Base-by-base conservation (phyloP, 2,329 filamentous ascomycete genomes). In the Rhinocladiella mackenziei region DNA sequence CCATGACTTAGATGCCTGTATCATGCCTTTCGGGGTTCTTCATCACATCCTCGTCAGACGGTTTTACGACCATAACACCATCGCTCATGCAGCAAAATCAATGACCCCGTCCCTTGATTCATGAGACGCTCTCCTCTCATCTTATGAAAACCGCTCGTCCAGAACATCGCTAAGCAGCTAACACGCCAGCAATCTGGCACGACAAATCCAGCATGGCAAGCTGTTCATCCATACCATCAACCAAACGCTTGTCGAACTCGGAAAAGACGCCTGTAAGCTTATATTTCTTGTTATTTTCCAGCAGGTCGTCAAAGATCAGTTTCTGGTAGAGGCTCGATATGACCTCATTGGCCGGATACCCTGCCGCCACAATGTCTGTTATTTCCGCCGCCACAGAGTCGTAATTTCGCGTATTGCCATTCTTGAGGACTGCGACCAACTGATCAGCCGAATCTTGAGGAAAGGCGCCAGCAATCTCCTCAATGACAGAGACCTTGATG, bases 381-480 rank as follows among this genome's bases (percentile, higher is more conserved):
- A 97, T 85, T 4, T 87, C 82, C 54, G 80, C 81, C 0, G 88
- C 81, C 11, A 98, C 78, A 9, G 77, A 75, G 48, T 81, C 76
- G 60, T 94, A 98, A 31, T 17, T 76, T 76, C 53, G 72, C 77
- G 3, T 88, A 86, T 56, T 86, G 83, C 70, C 97, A 85, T 13
- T 88, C 84, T 48, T 79, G 3, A 57, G 43, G 6, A 49, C 35
- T 14, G 31, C 69, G 9, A 87, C 71, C 11, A 98, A 73, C 6
- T 65, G 67, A 43, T 84, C 76, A 37, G 98, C 80, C 1, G 88
- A 86, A 8, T 64, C 58, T 10, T 82, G 76, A 0, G 94, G 92
- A 55, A 99, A 89, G 2, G 97, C 88, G 43, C 94, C 92, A 1
- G 92, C 91, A 62, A 98, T 98, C 58, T 98, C 92, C 62, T 97